phyloP scores from a whole-genome alignment of 805 yeast species.

The Lipomyces japonicus region DNA sequence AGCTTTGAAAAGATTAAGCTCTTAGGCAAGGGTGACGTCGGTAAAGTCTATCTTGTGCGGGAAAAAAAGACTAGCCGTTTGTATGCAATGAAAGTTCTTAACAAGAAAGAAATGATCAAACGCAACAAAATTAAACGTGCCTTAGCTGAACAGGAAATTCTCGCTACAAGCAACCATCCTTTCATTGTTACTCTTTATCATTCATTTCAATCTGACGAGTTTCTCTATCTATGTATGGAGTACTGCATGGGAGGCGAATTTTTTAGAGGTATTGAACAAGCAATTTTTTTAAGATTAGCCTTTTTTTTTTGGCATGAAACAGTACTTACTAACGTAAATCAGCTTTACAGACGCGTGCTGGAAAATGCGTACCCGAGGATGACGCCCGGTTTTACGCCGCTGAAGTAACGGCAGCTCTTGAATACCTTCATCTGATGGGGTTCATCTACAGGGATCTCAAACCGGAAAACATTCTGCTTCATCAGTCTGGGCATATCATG shows the following conservation, averaged over 20 bases:
- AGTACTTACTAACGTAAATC: background rate
- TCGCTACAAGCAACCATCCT: conserved; percentile 94
- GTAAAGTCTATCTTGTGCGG: conserved; percentile 87
- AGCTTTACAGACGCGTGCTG: conserved; percentile 85
- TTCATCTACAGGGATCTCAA: conserved; percentile 93
- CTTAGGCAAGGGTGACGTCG: conserved; percentile 97
- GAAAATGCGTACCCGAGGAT: conserved; percentile 77
- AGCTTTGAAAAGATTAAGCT: conserved; percentile 85
- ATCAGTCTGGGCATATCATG: conserved; percentile 98
- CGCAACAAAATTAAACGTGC: conserved; percentile 93
- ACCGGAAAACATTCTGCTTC: conserved; percentile 91
- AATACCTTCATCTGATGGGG: conserved; percentile 93
- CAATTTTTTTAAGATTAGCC: background rate
- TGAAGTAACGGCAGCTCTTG: conserved; percentile 95
- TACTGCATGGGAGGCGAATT: conserved; percentile 99
- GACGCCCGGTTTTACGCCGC: conserved; percentile 95
- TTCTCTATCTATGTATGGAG: conserved; percentile 92
- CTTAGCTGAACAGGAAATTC: conserved; percentile 91
- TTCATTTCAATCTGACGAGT: conserved; percentile 91
- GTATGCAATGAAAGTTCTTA: conserved; percentile 89
- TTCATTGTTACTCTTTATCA: conserved; percentile 94
- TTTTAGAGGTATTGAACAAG: conserved; percentile 58
- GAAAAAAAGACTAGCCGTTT: conserved; percentile 71
- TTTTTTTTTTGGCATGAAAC: background rate
- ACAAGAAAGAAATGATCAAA: conserved; percentile 89